These are phyloP conservation scores for Calocera viscosa DNA, from an alignment of 768 basidiomycete species.

Conservation along the genomic window DNA sequence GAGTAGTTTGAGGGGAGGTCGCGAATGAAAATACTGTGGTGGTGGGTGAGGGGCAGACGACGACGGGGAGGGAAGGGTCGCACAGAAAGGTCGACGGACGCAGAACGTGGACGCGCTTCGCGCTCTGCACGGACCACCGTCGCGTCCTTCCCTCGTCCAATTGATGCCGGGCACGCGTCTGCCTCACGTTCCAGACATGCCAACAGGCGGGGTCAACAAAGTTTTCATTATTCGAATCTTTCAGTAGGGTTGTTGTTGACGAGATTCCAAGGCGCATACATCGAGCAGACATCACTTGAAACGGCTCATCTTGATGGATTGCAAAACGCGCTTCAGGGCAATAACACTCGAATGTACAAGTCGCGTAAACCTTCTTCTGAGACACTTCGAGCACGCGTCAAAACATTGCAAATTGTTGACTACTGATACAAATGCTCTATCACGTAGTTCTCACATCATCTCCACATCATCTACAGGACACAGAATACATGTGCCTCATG, in stretches of 20 bases:
- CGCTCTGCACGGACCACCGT: constrained; percentile 2
- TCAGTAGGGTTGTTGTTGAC: not conserved
- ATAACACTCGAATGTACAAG: not conserved
- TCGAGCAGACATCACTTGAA: too few species aligned
- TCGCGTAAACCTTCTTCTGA: not conserved
- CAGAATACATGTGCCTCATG: not conserved
- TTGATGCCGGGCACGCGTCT: not conserved
- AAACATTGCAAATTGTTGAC: not conserved
- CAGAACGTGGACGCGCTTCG: constrained; percentile 9
- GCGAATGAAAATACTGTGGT: not conserved
- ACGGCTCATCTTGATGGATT: too few species aligned
- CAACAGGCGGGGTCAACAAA: not conserved
- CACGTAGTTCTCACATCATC: not conserved
- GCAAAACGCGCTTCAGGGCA: too few species aligned
- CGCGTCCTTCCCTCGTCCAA: constrained; percentile 4
- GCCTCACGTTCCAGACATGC: not conserved
- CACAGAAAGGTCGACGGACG: constrained; percentile 9
- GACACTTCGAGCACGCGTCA: constrained; percentile 1
- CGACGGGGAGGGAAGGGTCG: constrained; percentile 1
- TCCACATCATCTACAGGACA: not conserved
- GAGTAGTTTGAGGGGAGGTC: not conserved
- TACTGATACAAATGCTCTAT: constrained; percentile 8
- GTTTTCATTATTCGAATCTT: not conserved
- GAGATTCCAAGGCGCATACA: not conserved
- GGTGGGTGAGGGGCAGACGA: not conserved